These are phyloP conservation scores for Medicago ruthenica DNA, from an alignment of 306 rosid species.

Conservation along the genomic window DNA sequence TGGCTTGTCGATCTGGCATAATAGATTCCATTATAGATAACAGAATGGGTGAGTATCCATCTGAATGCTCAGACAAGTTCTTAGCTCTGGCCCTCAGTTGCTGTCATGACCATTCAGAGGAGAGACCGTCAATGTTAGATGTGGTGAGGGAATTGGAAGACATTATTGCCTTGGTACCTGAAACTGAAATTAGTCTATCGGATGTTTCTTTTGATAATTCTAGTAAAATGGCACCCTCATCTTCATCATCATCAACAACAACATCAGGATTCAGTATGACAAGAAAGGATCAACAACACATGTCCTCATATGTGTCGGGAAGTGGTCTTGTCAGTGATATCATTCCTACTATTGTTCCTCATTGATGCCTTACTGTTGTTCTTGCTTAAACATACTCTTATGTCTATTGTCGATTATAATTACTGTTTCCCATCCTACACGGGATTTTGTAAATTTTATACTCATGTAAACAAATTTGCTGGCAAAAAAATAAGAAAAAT, in stretches of 20 bases:
- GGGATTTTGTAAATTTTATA: slow-evolving; percentile 42
- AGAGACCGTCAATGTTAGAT: slow-evolving; percentile 67
- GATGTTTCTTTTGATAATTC: slow-evolving; percentile 49
- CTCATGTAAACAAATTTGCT: background rate
- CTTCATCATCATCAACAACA: slow-evolving; percentile 18
- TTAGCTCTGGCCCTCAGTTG: slow-evolving; percentile 64
- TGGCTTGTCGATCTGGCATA: slow-evolving; percentile 56
- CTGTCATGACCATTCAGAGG: slow-evolving; percentile 65
- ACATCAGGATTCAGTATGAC: slow-evolving; percentile 42
- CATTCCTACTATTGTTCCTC: slow-evolving; percentile 63
- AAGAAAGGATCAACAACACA: slow-evolving; percentile 45
- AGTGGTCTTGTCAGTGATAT: slow-evolving; percentile 68
- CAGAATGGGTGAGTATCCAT: slow-evolving; percentile 63
- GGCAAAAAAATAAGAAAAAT: background rate
- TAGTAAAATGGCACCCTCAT: slow-evolving; percentile 45
- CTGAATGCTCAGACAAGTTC: slow-evolving; percentile 63
- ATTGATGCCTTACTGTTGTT: slow-evolving; percentile 40
- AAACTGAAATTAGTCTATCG: slow-evolving; percentile 49
- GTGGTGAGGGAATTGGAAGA: slow-evolving; percentile 78
- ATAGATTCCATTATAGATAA: slow-evolving; percentile 60
- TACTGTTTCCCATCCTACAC: background rate
- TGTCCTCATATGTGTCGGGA: slow-evolving; percentile 53
- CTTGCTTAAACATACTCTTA: no score
- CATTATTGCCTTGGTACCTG: slow-evolving; percentile 61
- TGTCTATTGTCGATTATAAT: background rate